phyloP scores from a whole-genome alignment of 768 basidiomycete species.

The Pisolithus marmoratus region DNA sequence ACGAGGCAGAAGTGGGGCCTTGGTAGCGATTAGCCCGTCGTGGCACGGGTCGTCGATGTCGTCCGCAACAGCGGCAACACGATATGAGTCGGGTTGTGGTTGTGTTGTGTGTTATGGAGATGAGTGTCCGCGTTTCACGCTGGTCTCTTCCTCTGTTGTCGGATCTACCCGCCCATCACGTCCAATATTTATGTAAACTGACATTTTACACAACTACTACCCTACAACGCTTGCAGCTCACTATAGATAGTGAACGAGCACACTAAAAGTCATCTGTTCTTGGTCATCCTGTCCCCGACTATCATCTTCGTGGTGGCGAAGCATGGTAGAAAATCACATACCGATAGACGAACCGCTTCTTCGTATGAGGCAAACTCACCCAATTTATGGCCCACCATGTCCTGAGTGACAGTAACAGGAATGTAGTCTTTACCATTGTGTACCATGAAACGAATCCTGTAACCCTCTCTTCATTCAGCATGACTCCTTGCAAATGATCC shows the following conservation, averaged over 20 bases:
- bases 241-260: too few species aligned
- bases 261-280: slow-evolving; percentile 30
- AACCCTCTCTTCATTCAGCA: neutral
- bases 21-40: neutral
- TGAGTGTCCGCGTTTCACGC: neutral
- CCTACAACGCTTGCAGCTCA: too few species aligned
- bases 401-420: slow-evolving; percentile 84
- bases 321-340: slow-evolving; percentile 36
- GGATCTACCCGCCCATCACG: slow-evolving; percentile 28
- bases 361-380: slow-evolving; percentile 92
- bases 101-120: neutral
- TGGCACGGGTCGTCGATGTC: neutral
- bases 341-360: slow-evolving; percentile 84
- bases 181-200: too few species aligned
- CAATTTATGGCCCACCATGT: slow-evolving; percentile 98
- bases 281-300: slow-evolving; percentile 26
- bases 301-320: neutral
- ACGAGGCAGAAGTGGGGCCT: neutral
- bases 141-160: slow-evolving; percentile 4
- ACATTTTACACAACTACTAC: too few species aligned
- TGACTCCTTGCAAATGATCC: neutral
- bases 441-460: slow-evolving; percentile 80
- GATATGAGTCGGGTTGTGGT: neutral
- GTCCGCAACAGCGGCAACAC: neutral
- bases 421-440: slow-evolving; percentile 92